A percentile compares a stretch with the other conserved stretches of the same genome.
Evolutionary conservation across 129 eudicot genomes (phyloP).

Genomic region (Flaveria sonorensis): DNA sequence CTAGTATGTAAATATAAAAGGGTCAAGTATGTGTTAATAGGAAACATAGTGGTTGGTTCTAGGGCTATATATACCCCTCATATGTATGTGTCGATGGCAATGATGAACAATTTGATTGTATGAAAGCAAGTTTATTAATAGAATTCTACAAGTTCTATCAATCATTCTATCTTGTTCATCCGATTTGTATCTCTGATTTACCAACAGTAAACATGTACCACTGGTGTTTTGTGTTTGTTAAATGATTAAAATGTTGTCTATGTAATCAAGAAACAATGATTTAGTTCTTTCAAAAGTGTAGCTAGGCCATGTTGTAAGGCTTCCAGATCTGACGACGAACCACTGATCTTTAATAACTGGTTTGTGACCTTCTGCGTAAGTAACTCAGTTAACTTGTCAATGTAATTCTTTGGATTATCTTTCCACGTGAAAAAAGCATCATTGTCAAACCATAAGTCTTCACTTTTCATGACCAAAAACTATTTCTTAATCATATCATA

Average conservation of each 20-base stretch:
- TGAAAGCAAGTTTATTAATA: no score
- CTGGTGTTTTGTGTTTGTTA: not conserved
- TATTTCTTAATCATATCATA: conserved; percentile 62
- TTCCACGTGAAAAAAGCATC: conserved; percentile 79
- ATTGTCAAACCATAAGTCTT: conserved; percentile 63
- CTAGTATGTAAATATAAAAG: no score
- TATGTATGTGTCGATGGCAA: no score
- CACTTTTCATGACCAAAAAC: conserved; percentile 53
- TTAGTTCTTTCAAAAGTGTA: conserved; percentile 68
- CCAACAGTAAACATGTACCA: not conserved
- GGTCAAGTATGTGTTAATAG: no score
- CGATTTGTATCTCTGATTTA: no score
- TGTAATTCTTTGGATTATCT: conserved; percentile 51
- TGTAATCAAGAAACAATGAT: not conserved
- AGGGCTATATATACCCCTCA: no score
- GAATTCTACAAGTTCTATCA: no score
- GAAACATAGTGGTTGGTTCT: no score
- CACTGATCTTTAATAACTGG: conserved; percentile 51
- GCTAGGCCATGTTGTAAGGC: conserved; percentile 80
- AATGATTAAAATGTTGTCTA: not conserved
- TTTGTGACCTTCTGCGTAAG: conserved; percentile 57
- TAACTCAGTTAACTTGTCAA: conserved; percentile 58
- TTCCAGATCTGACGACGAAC: conserved; percentile 54
- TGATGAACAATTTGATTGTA: no score
- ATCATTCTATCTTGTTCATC: no score